Evolutionary conservation across 495 filamentous ascomycete species (phyloP), one percentile per base, ranked within the genome.

Genomic region (Cudoniella acicularis): DNA sequence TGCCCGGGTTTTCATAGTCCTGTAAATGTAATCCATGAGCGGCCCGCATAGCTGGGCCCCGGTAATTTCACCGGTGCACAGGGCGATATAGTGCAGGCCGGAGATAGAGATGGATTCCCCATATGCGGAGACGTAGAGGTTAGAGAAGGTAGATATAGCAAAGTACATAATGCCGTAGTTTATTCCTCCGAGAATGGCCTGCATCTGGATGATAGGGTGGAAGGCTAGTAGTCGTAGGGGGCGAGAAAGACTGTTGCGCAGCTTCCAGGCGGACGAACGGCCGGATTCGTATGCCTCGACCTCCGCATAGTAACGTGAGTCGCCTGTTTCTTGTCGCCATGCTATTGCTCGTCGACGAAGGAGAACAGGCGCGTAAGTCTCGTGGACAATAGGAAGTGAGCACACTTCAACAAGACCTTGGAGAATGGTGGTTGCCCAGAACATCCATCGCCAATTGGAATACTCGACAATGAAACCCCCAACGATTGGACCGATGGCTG

Each of bases 371-470:
- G 86, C 83, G 62, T 90, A 91, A 0, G 89, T 92, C 68, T 92
- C 89, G 22, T 84, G 86, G 16, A 65, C 45, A 2, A 90, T 84
- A 22, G 85, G 88, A 72, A 91, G 86, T 10, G 83, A 84, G 18
- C 17, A 43, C 1, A 62, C 21, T 67, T 91, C 86, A 54, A 89
- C 60, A 20, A 85, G 59, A 79, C 84, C 91, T 52, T 85, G 76
- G 43, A 84, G 70, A 61, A 92, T 92, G 20, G 90, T 72, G 50
- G 88, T 87, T 53, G 91, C 74, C 88, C 88, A 92, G 76, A 91
- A 92, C 2, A 93, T 78, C 90, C 90, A 94, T 54, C 87, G 75
- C 90, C 90, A 94, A 51, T 84, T 85, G 0, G 75, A 73, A 4
- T 77, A 76, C 56, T 87, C 84, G 11, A 78, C 74, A 9, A 93